phyloP scores from a whole-genome alignment of 2,329 filamentous ascomycete species.

The Xylariaceae sp. region DNA sequence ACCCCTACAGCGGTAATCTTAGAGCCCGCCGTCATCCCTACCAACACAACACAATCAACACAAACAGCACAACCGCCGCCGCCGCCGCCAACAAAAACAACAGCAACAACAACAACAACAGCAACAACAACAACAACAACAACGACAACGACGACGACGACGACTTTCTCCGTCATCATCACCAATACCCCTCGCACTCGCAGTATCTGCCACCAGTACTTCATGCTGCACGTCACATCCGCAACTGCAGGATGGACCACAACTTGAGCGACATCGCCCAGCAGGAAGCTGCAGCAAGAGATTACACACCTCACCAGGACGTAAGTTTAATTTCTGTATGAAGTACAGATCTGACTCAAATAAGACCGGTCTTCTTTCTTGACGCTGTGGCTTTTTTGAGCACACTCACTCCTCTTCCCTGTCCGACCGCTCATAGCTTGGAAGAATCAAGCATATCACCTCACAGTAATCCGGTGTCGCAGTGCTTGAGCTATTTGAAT shows the following conservation, averaged over 20 bases:
- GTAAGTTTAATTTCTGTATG: too few species aligned
- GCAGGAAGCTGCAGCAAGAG: conserved; percentile 57
- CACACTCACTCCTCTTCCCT: conserved; percentile 3
- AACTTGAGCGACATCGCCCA: conserved; percentile 43
- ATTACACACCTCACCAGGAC: conserved; percentile 55
- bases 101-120: conserved; percentile 6
- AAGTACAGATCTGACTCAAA: too few species aligned
- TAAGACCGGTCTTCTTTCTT: too few species aligned
- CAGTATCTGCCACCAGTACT: not conserved
- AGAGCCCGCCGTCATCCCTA: conserved; percentile 8
- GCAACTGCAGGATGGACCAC: conserved; percentile 37
- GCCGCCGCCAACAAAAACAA: not conserved
- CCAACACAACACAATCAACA: conserved; percentile 4
- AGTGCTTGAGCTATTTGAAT: not conserved
- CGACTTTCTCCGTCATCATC: conserved; percentile 7
- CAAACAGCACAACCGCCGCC: not conserved
- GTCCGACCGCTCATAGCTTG: conserved; percentile 9
- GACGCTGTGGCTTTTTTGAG: conserved; percentile 4
- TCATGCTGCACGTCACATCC: not conserved
- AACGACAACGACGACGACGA: conserved; percentile 8
- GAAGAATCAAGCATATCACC: too few species aligned
- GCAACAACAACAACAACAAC: conserved; percentile 11
- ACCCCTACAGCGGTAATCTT: conserved; percentile 11
- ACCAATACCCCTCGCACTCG: not conserved
- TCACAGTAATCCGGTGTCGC: too few species aligned